Evolutionary conservation across 768 basidiomycete species (phyloP).

Genomic region (Mycena pura): DNA sequence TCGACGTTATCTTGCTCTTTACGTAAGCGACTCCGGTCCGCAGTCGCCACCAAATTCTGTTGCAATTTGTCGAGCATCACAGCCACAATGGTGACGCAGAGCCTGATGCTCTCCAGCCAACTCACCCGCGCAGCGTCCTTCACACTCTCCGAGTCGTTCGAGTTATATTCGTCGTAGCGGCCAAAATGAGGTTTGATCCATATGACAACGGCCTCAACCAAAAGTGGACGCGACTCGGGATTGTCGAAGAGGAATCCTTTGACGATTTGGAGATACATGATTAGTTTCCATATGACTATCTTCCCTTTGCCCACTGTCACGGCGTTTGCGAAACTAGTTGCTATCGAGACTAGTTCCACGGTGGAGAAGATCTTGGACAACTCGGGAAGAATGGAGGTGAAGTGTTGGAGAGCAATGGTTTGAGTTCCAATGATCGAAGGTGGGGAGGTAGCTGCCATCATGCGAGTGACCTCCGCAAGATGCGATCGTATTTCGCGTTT

Average conservation of each 20-base stretch:
- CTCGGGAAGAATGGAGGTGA: constrained; percentile 90
- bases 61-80: constrained; percentile 92
- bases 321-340: constrained; percentile 87
- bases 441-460: constrained; percentile 85
- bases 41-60: constrained; percentile 74
- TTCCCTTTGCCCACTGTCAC: constrained; percentile 81
- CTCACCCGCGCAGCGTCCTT: constrained; percentile 79
- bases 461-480: constrained; percentile 79
- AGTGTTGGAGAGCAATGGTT: constrained; percentile 91
- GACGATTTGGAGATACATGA: constrained; percentile 92
- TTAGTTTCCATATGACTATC: constrained; percentile 91
- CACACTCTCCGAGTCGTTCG: constrained; percentile 68
- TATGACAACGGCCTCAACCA: constrained; percentile 87
- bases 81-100: constrained; percentile 88
- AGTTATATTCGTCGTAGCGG: constrained; percentile 82
- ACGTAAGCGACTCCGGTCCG: constrained; percentile 64
- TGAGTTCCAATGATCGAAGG: constrained; percentile 95
- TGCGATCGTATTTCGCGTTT: constrained; percentile 83
- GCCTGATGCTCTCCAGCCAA: constrained; percentile 91
- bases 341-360: constrained; percentile 86
- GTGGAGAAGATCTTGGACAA: constrained; percentile 80
- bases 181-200: constrained; percentile 98
- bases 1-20: constrained; percentile 95
- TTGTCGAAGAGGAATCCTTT: constrained; percentile 89
- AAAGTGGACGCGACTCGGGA: constrained; percentile 72